A percentile compares a stretch with the other conserved stretches of the same genome.
Conservation (phyloP, 306 rosid species). For the Fagus crenata region DNA sequence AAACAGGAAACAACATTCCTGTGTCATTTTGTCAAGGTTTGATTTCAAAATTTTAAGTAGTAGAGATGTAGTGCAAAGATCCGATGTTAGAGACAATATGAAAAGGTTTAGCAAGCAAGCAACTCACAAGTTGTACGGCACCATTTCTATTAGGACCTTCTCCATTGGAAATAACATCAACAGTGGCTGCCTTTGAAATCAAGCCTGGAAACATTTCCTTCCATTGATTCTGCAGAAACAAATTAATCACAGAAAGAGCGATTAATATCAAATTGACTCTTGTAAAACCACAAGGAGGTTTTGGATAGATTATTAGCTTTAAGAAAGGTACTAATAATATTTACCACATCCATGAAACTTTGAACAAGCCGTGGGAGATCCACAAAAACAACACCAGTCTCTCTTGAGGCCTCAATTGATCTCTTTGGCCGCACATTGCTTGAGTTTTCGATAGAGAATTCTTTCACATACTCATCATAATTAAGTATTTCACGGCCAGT, state of each 20-base stretch:
- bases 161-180: conserved; percentile 75
- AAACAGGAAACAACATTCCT: no score
- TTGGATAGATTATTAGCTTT: background rate
- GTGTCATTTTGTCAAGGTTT: no score
- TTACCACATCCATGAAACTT: conserved; percentile 82
- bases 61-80: background rate
- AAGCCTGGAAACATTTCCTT: conserved; percentile 95
- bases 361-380: conserved; percentile 78
- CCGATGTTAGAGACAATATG: background rate
- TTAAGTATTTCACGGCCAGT: conserved; percentile 84
- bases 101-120: background rate
- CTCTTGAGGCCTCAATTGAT: conserved; percentile 91
- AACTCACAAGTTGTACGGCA: conserved; percentile 80
- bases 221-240: conserved; percentile 73
- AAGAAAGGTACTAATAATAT: background rate
- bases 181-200: conserved; percentile 86
- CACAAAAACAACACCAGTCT: conserved; percentile 66
- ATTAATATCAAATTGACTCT: background rate
- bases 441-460: conserved; percentile 46
- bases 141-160: conserved; percentile 74
- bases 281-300: background rate
- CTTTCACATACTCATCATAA: conserved; percentile 82
- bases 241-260: background rate
- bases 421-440: conserved; percentile 44
- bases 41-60: no score